Conservation (phyloP, 257 asterid species). For the Solanum arcanum region DNA sequence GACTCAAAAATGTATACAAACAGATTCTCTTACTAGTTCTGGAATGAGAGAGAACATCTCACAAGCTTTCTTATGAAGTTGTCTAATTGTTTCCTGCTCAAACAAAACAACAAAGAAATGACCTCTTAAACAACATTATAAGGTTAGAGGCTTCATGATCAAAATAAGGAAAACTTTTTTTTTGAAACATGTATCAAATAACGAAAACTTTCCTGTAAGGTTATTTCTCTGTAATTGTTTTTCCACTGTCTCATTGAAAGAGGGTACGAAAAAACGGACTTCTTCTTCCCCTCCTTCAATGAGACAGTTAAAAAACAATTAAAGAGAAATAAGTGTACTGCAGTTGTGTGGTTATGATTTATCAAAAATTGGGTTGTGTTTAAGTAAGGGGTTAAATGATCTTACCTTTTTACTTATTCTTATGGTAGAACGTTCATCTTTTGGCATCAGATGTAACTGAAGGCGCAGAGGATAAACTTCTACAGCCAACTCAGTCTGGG, state of each 20-base stretch:
- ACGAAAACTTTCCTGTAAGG: neutral
- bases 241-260: neutral
- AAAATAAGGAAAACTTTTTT: neutral
- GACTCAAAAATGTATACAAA: slow-evolving; percentile 2
- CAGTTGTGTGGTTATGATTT: neutral
- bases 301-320: neutral
- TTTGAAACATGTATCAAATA: neutral
- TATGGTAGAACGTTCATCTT: slow-evolving; percentile 61
- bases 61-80: slow-evolving; percentile 84
- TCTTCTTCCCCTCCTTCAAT: neutral
- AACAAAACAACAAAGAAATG: neutral
- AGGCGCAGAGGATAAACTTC: slow-evolving; percentile 97
- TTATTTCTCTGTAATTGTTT: neutral
- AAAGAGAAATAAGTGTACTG: neutral
- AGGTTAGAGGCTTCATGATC: neutral
- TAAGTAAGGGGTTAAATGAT: neutral
- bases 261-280: neutral
- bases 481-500: slow-evolving; percentile 89
- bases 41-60: slow-evolving; percentile 62
- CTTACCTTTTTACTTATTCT: slow-evolving; percentile 96
- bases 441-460: slow-evolving; percentile 89
- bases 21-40: slow-evolving; percentile 53
- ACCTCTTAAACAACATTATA: neutral
- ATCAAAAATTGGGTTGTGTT: neutral
- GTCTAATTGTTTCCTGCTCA: slow-evolving; percentile 82